Percentiles rank a stretch among this genome's conserved stretches.
These are phyloP conservation scores for Cronartium quercuum DNA, from an alignment of 1,284 basidiomycete species.

Conservation along the genomic window DNA sequence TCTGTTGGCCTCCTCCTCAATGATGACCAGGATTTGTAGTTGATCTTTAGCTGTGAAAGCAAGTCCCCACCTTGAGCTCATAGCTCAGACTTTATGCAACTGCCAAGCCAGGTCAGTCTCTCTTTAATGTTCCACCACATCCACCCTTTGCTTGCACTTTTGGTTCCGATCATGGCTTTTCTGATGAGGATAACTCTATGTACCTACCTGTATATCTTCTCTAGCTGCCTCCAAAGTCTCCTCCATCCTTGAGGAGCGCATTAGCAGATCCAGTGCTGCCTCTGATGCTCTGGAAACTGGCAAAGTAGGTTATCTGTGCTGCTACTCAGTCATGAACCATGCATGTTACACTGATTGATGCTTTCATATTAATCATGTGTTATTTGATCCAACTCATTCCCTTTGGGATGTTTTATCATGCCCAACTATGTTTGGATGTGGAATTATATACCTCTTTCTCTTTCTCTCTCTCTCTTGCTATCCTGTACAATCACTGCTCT, in stretches of 20 bases:
- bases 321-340: too few species aligned
- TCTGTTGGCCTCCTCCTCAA: not conserved
- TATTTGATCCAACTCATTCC: too few species aligned
- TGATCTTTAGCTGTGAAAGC: constrained; percentile 20
- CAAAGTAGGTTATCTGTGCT: constrained; percentile 68
- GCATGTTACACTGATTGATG: too few species aligned
- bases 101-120: constrained; percentile 26
- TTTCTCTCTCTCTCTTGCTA: too few species aligned
- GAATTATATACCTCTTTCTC: too few species aligned
- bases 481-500: too few species aligned
- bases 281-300: constrained; percentile 98
- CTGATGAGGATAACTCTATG: not conserved
- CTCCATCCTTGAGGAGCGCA: constrained; percentile 96
- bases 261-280: constrained; percentile 80
- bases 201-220: not conserved
- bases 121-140: not conserved
- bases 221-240: constrained; percentile 97
- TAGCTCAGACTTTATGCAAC: constrained; percentile 30
- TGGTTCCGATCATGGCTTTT: not conserved
- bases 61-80: constrained; percentile 14
- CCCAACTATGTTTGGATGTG: too few species aligned
- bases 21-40: not conserved
- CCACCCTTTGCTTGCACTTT: not conserved
- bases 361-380: too few species aligned
- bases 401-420: too few species aligned